A percentile compares a stretch with the other conserved stretches of the same genome.
These are phyloP conservation scores for Aristolochia fimbriata DNA, from an alignment of 164 flowering plant species.

Conservation along the genomic window DNA sequence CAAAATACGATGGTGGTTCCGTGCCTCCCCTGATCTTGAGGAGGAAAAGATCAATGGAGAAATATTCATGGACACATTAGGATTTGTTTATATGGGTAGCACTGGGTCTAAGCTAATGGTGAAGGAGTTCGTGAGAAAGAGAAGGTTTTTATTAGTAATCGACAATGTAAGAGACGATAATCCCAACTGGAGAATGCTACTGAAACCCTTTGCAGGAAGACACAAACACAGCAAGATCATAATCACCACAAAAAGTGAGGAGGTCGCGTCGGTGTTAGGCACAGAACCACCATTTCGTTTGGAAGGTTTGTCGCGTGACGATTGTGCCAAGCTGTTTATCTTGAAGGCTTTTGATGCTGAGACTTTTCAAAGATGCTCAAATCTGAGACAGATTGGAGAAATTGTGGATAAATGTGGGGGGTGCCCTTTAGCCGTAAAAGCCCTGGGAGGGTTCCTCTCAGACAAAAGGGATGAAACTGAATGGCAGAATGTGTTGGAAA, in stretches of 20 bases:
- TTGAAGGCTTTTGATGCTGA: neutral
- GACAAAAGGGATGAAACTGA: neutral
- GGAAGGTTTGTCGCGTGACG: neutral
- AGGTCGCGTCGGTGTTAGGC: neutral
- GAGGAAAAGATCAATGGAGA: neutral
- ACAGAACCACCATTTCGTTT: neutral
- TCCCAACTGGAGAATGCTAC: too few relatives aligned
- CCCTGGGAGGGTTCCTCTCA: neutral
- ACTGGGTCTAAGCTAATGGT: neutral
- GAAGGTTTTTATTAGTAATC: neutral
- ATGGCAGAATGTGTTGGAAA: slow-evolving; percentile 3
- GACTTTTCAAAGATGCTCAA: neutral
- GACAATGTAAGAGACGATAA: too few relatives aligned
- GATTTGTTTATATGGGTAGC: neutral
- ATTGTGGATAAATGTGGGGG: slow-evolving; percentile 8
- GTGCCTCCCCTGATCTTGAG: neutral
- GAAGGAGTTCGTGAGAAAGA: neutral
- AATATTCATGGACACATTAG: neutral
- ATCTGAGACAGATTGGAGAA: neutral
- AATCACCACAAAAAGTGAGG: too few relatives aligned
- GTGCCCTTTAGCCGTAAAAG: slow-evolving; percentile 2
- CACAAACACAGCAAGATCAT: too few relatives aligned
- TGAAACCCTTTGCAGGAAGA: too few relatives aligned
- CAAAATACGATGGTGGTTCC: neutral
- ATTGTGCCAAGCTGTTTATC: slow-evolving; percentile 5